Evolutionary conservation across 2,329 filamentous ascomycete species (phyloP).

Genomic region (Epicoccum nigrum): DNA sequence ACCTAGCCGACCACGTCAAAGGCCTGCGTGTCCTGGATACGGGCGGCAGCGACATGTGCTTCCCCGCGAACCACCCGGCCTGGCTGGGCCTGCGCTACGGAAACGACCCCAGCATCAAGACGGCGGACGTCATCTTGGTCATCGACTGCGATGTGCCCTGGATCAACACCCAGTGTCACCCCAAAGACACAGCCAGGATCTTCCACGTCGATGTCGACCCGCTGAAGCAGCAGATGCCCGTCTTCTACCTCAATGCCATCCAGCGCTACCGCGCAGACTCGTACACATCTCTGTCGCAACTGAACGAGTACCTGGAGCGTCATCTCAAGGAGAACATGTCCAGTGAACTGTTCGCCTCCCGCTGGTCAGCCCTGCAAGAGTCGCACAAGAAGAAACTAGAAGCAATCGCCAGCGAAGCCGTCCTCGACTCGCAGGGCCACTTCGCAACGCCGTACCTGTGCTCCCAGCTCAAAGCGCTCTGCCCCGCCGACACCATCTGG

Average conservation of each 20-base stretch:
- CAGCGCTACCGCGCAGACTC: slow-evolving; percentile 59
- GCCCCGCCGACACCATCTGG: slow-evolving; percentile 72
- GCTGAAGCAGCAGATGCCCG: slow-evolving; percentile 66
- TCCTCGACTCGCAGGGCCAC: slow-evolving; percentile 66
- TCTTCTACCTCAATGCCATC: slow-evolving; percentile 63
- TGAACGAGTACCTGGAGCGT: slow-evolving; percentile 66
- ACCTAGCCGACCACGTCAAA: slow-evolving; percentile 70
- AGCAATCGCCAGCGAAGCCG: slow-evolving; percentile 62
- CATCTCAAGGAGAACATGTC: slow-evolving; percentile 46
- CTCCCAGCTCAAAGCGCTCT: slow-evolving; percentile 60
- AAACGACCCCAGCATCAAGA: slow-evolving; percentile 72
- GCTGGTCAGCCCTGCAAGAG: slow-evolving; percentile 62
- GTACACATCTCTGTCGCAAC: slow-evolving; percentile 68
- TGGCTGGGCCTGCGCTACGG: slow-evolving; percentile 72
- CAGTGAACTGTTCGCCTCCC: slow-evolving; percentile 50
- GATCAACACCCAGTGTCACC: slow-evolving; percentile 78
- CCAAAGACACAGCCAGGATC: slow-evolving; percentile 62
- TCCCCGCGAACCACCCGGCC: slow-evolving; percentile 64
- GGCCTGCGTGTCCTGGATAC: slow-evolving; percentile 76
- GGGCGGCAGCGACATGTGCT: slow-evolving; percentile 81
- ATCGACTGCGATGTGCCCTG: slow-evolving; percentile 91
- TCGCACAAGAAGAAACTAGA: slow-evolving; percentile 65
- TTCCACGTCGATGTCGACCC: slow-evolving; percentile 71
- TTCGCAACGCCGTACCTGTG: slow-evolving; percentile 67
- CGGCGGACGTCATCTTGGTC: slow-evolving; percentile 83